These are phyloP conservation scores for Cyclostephanos tholiformis DNA, from an alignment of 108 stramenopile genomes.

Conservation along the genomic window DNA sequence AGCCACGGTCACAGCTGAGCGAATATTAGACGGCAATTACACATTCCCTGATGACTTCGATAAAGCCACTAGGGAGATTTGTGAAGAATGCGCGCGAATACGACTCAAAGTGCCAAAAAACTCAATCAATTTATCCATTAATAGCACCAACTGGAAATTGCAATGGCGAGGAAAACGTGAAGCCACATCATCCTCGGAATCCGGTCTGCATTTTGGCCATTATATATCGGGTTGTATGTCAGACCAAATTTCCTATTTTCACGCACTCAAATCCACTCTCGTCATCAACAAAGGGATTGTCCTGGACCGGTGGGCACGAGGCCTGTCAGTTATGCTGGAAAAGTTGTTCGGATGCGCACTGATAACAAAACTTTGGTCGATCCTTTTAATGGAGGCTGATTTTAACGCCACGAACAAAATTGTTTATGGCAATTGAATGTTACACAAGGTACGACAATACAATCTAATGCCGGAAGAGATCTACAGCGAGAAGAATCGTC, in stretches of 20 bases:
- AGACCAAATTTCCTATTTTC: neutral
- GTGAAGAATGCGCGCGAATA: neutral
- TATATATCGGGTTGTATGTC: neutral
- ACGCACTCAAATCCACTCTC: neutral
- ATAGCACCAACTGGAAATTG: neutral
- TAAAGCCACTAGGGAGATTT: neutral
- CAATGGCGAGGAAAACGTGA: neutral
- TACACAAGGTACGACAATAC: constrained; percentile 6
- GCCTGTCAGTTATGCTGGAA: constrained; percentile 1
- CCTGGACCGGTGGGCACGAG: neutral
- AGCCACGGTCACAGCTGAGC: neutral
- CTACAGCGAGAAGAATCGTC: constrained; percentile 19
- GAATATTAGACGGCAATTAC: too few relatives aligned
- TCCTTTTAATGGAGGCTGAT: neutral
- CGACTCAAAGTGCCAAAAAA: neutral
- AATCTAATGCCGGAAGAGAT: constrained; percentile 31
- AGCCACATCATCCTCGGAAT: neutral
- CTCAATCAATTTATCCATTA: neutral
- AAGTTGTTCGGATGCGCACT: neutral
- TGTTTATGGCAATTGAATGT: constrained; percentile 19
- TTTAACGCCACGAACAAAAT: constrained; percentile 14
- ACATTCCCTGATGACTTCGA: neutral
- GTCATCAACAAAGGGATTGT: neutral
- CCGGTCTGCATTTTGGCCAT: neutral
- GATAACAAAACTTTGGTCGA: neutral